Base-by-base conservation (phyloP, 2,329 filamentous ascomycete species). In the Sporothrix pseudoabietina region DNA sequence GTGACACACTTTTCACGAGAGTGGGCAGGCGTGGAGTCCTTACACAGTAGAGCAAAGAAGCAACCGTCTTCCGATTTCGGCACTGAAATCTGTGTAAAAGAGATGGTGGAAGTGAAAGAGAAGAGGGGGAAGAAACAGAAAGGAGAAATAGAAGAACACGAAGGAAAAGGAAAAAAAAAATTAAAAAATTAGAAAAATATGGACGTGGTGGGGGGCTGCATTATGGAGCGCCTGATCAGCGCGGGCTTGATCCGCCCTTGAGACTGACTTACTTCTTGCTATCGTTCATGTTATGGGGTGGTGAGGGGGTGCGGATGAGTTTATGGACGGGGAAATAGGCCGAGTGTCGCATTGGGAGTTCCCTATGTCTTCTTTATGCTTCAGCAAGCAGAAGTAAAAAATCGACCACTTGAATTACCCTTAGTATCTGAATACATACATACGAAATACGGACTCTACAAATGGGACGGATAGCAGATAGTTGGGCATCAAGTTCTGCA, bases 181-280 rank as follows among this genome's bases (percentile, higher is more conserved):
- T 26, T 26, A n/a, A n/a, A n/a, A n/a, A n/a, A n/a, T n/a, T n/a
- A n/a, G 26, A 9, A 19, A 19, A 16, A 22, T 41, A 49, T 49
- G 44, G 44, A 49, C 19, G 57, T 22, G 32, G 32, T 41, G 57
- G 35, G 35, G 32, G 35, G 57, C 8, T 41, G 57, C 57, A 61
- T 35, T 39, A 61, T 61, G 32, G 57, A 39, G 57, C 32, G 57
- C 57, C 57, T 61, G 57, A 61, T 61, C 57, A 6, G 30, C 30
- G 30, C 57, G 6, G 3, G 32, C 57, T 61, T 61, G 57, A 61
- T 61, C 57, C 26, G 30, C 14, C n/a, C 32, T 61, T 9, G 26
- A 61, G 57, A 61, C 30, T 44, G 41, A 12, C 14, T 35, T 35
- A 35, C 35, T 35, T 35, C 35, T 4, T 32, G 5, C 30, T 19